Evolutionary conservation across 2,329 filamentous ascomycete genomes (phyloP), one percentile per base, ranked within the genome.

Genomic region (Albophoma yamanashiensis): DNA sequence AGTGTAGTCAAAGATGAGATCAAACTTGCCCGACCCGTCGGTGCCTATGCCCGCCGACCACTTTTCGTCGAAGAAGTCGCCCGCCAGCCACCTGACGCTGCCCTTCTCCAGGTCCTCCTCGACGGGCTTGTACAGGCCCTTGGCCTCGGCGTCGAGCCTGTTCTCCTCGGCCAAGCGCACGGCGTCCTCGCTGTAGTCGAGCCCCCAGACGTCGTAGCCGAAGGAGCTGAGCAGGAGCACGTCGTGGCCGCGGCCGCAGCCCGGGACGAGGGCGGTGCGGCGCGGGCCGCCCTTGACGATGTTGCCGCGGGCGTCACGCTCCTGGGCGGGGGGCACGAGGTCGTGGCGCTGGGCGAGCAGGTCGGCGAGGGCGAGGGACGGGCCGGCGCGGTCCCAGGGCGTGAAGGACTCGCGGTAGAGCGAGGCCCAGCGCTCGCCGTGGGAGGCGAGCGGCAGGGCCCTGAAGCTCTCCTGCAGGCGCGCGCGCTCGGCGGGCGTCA

Each of bases 241-340:
- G 74, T 96, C 92, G 68, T 94, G 88, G 6, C 91, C 92, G 55
- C 83, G 82, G 0, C 91, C 92, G 72, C 91, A 96, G 6, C 91
- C 91, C 0, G 91, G 89, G 0, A 96, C 88, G 11, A 95, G 77
- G 1, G 87, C 91, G 42, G 66, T 70, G 42, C 66, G 65, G 56
- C 68, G 68, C 56, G 65, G 57, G 45, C 69, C 66, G 47, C 63
- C 61, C 57, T 68, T 66, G 42, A 61, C 43, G 39, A 63, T 65
- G 53, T 68, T 66, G 38, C 71, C 71, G 52, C 70, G 66, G 59
- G 66, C 62, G 60, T 74, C 67, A 60, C 68, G 65, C 52, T 70
- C 60, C 71, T 75, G 67, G 36, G 72, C 59, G 55, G 65, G 66
- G 1, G 74, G 72, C 38, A 82, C 73, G 58, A 82, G 73, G 60